These are phyloP conservation scores for Fraxinus sp. DNA, from an alignment of 305 asterid genomes.

Conservation along the genomic window DNA sequence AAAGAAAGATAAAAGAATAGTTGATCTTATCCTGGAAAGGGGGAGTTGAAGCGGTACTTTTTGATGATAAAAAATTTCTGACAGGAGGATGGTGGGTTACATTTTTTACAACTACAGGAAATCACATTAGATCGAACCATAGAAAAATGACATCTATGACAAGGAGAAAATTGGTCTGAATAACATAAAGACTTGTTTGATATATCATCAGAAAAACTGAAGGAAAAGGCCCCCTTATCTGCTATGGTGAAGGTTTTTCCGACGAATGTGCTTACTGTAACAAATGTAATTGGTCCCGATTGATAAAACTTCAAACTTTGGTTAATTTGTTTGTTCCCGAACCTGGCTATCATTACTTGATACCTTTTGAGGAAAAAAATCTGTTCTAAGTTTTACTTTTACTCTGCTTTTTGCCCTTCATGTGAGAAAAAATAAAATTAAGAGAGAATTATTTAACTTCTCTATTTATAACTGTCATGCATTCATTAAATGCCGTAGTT, in stretches of 20 bases:
- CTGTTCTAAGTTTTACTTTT: background rate
- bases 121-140: background rate
- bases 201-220: background rate
- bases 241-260: background rate
- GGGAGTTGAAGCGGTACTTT: background rate
- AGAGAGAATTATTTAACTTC: conserved; percentile 1
- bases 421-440: background rate
- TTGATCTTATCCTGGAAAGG: background rate
- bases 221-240: conserved; percentile 4
- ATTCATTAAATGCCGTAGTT: conserved; percentile 11
- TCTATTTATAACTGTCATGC: conserved; percentile 15
- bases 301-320: conserved; percentile 16
- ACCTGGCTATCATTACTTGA: background rate
- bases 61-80: background rate
- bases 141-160: background rate
- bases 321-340: conserved; percentile 12
- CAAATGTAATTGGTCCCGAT: background rate
- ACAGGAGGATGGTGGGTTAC: background rate
- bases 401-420: background rate
- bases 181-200: conserved; percentile 1
- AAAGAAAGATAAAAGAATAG: background rate
- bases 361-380: background rate
- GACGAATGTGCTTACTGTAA: background rate
- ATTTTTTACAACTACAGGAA: background rate
- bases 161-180: conserved; percentile 5